Conservation (phyloP, 2,329 filamentous ascomycete species). For the Fulvia fulva region DNA sequence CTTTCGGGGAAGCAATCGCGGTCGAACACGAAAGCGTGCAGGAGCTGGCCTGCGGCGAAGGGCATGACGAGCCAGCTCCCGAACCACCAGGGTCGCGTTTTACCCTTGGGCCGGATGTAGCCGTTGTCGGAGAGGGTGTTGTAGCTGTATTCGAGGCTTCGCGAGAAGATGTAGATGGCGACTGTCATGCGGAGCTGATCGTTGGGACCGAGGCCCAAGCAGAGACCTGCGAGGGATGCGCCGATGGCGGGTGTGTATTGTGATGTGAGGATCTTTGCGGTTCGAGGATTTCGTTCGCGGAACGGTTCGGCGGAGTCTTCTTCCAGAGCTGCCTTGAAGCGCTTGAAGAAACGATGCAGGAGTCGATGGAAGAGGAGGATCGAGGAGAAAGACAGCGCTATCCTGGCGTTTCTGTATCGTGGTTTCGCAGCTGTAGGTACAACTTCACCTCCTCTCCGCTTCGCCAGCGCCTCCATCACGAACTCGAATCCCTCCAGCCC, state of each 20-base stretch:
- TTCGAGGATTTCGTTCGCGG: slow-evolving; percentile 73
- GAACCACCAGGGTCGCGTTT: slow-evolving; percentile 63
- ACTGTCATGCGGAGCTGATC: slow-evolving; percentile 72
- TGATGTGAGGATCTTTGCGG: slow-evolving; percentile 72
- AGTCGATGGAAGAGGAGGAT: slow-evolving; percentile 86
- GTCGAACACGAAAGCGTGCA: slow-evolving; percentile 51
- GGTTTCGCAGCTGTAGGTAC: slow-evolving; percentile 11
- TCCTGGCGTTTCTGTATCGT: slow-evolving; percentile 58
- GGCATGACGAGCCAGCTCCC: slow-evolving; percentile 52
- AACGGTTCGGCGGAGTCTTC: slow-evolving; percentile 75
- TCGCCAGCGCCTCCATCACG: slow-evolving; percentile 36
- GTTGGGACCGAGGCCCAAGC: slow-evolving; percentile 70
- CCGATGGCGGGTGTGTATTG: slow-evolving; percentile 84
- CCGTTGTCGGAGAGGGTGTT: slow-evolving; percentile 72
- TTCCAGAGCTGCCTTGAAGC: slow-evolving; percentile 73
- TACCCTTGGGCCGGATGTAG: slow-evolving; percentile 43
- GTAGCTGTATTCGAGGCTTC: slow-evolving; percentile 81
- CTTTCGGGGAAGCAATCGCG: slow-evolving; percentile 51
- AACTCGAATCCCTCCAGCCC: slow-evolving; percentile 47
- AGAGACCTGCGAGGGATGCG: slow-evolving; percentile 79
- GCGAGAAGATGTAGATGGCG: slow-evolving; percentile 75
- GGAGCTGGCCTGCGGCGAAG: slow-evolving; percentile 45
- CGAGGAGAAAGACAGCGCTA: slow-evolving; percentile 77
- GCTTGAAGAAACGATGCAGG: slow-evolving; percentile 82
- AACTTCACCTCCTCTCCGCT: slow-evolving; percentile 23